Evolutionary conservation across 2,329 filamentous ascomycete genomes (phyloP).

Genomic region (Scedosporium dehoogii): DNA sequence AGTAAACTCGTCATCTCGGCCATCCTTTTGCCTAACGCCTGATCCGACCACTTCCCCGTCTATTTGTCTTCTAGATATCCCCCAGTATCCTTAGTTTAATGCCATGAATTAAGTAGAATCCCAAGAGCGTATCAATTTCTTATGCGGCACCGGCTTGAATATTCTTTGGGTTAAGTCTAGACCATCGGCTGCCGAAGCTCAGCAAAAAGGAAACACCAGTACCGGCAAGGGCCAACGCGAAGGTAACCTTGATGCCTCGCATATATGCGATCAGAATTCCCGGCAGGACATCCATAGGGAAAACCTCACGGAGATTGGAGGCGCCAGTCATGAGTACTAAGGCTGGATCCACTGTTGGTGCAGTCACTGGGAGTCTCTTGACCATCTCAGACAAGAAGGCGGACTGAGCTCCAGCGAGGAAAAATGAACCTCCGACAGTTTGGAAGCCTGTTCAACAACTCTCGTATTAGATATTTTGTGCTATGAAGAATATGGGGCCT

Average conservation of each 20-base stretch:
- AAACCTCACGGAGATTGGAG: slow-evolving; percentile 44
- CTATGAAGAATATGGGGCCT: too few relatives aligned
- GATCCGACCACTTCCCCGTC: too few relatives aligned
- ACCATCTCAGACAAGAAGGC: not conserved
- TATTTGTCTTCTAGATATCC: too few relatives aligned
- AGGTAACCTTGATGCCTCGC: slow-evolving; percentile 50
- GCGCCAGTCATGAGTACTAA: slow-evolving; percentile 31
- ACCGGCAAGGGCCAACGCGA: slow-evolving; percentile 45
- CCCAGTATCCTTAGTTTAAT: too few relatives aligned
- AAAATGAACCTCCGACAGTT: slow-evolving; percentile 31
- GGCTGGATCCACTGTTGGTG: not conserved
- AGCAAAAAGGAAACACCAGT: slow-evolving; percentile 28
- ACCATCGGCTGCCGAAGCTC: slow-evolving; percentile 25
- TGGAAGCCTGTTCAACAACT: slow-evolving; percentile 14
- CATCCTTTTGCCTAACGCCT: too few relatives aligned
- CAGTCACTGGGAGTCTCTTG: not conserved
- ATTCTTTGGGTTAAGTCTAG: slow-evolving; percentile 17
- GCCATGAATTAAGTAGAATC: too few relatives aligned
- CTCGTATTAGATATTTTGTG: not conserved
- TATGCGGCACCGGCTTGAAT: too few relatives aligned
- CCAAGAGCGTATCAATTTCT: too few relatives aligned
- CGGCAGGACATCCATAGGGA: slow-evolving; percentile 28
- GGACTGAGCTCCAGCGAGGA: slow-evolving; percentile 24
- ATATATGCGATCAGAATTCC: slow-evolving; percentile 53
- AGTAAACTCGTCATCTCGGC: too few relatives aligned